Conservation (phyloP, 2,329 filamentous ascomycete genomes). For the Waltergamsia citrina region DNA sequence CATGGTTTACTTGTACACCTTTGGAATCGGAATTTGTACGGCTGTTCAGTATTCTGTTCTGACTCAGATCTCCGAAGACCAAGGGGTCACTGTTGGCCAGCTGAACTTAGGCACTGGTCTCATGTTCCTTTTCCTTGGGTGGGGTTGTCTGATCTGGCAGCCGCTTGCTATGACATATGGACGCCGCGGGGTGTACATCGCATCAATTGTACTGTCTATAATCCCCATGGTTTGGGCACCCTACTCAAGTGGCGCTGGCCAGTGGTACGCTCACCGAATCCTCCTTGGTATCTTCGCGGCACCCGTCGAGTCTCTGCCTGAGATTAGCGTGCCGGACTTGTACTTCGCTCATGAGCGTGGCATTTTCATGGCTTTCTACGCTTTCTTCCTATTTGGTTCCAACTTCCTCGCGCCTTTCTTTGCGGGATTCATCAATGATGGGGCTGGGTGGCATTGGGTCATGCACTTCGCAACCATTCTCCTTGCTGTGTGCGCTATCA, state of each 20-base stretch:
- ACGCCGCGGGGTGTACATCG: slow-evolving; percentile 18
- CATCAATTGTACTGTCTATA: slow-evolving; percentile 13
- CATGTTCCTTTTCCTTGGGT: slow-evolving; percentile 21
- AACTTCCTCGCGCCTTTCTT: slow-evolving; percentile 3
- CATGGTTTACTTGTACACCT: slow-evolving; percentile 13
- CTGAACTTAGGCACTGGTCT: slow-evolving; percentile 20
- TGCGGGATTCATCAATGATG: slow-evolving; percentile 7
- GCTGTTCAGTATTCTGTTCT: slow-evolving; percentile 20
- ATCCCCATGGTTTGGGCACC: slow-evolving; percentile 17
- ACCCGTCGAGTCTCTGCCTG: slow-evolving; percentile 17
- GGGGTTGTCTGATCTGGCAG: slow-evolving; percentile 22
- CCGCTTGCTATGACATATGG: slow-evolving; percentile 19
- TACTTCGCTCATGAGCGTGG: slow-evolving; percentile 31
- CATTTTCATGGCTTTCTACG: slow-evolving; percentile 32
- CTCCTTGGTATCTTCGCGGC: slow-evolving; percentile 16
- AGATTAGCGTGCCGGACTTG: slow-evolving; percentile 17
- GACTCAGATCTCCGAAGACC: slow-evolving; percentile 13
- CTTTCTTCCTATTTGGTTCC: slow-evolving; percentile 18
- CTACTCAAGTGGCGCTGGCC: slow-evolving; percentile 11
- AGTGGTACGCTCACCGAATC: slow-evolving; percentile 17
- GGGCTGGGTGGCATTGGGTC: slow-evolving; percentile 15
- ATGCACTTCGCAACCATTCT: slow-evolving; percentile 30
- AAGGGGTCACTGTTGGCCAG: slow-evolving; percentile 12
- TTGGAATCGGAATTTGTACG: slow-evolving; percentile 11
- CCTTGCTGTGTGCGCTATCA: slow-evolving; percentile 20